Evolutionary conservation across 192 early-diverging fungal genomes (phyloP).

Genomic region (Irineochytrium annulatum): DNA sequence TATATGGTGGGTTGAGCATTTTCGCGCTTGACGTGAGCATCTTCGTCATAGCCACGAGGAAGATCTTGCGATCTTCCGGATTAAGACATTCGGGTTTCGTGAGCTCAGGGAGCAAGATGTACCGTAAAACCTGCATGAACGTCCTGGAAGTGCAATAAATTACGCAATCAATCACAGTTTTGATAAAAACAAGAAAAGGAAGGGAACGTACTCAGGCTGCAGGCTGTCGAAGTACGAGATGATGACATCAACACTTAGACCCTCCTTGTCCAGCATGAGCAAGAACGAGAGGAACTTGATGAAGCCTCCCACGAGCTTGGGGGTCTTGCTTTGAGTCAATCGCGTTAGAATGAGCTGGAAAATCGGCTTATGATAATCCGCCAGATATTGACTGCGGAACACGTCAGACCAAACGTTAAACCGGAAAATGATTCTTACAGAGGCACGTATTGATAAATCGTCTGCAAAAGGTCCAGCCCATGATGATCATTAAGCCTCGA

Average conservation of each 20-base stretch:
- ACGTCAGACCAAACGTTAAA: neutral
- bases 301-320: constrained; percentile 60
- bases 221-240: constrained; percentile 56
- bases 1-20: constrained; percentile 54
- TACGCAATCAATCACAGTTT: neutral
- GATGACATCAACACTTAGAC: constrained; percentile 55
- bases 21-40: constrained; percentile 52
- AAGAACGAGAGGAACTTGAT: constrained; percentile 64
- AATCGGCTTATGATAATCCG: constrained; percentile 54
- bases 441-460: constrained; percentile 76
- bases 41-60: constrained; percentile 60
- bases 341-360: constrained; percentile 57
- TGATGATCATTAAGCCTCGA: constrained; percentile 82
- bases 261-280: constrained; percentile 59
- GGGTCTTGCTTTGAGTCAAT: constrained; percentile 53
- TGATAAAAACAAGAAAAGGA: neutral
- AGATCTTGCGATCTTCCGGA: constrained; percentile 58
- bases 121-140: constrained; percentile 61
- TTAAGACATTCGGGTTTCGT: constrained; percentile 49
- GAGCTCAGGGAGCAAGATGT: constrained; percentile 65
- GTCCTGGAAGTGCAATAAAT: constrained; percentile 29
- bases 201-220: constrained; percentile 46
- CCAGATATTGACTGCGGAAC: constrained; percentile 32
- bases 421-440: constrained; percentile 22
- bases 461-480: constrained; percentile 75